Evolutionary conservation across 176 grass and related monocot genomes (phyloP).

Genomic region (Oryza rufipogon): DNA sequence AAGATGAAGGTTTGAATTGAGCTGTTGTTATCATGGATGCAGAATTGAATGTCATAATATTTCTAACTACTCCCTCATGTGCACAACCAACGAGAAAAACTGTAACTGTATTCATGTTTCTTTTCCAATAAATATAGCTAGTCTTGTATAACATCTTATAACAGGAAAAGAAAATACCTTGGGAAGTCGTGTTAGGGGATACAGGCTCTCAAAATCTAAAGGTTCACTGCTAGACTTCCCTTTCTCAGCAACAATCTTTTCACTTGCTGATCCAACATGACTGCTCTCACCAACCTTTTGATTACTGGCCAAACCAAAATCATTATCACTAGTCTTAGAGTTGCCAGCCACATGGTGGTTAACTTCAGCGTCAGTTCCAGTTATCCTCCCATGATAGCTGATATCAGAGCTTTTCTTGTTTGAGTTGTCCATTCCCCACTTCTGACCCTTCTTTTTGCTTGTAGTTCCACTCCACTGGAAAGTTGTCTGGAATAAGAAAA

Average conservation of each 20-base stretch:
- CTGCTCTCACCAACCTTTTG: slow-evolving; percentile 18
- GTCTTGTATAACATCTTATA: not conserved
- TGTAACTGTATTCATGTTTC: slow-evolving; percentile 4
- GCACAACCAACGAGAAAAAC: not conserved
- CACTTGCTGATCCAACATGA: slow-evolving; percentile 34
- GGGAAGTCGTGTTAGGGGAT: slow-evolving; percentile 72
- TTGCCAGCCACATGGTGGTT: slow-evolving; percentile 25
- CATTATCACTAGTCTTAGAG: slow-evolving; percentile 30
- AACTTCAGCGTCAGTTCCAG: slow-evolving; percentile 35
- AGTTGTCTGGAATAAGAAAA: slow-evolving; percentile 53
- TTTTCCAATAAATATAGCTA: slow-evolving; percentile 17
- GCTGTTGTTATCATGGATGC: not conserved
- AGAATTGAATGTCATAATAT: not conserved
- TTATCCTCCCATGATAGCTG: slow-evolving; percentile 7
- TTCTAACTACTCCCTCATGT: not conserved
- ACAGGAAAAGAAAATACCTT: slow-evolving; percentile 55
- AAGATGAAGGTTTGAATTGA: slow-evolving; percentile 31
- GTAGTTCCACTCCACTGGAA: slow-evolving; percentile 81
- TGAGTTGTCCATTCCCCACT: slow-evolving; percentile 66
- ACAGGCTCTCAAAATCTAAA: slow-evolving; percentile 71
- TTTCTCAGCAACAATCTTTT: slow-evolving; percentile 51
- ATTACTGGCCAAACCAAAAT: slow-evolving; percentile 23
- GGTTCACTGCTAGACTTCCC: slow-evolving; percentile 44
- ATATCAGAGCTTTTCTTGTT: slow-evolving; percentile 39
- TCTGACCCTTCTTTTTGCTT: slow-evolving; percentile 94